A percentile compares a stretch with the other conserved stretches of the same genome.
Conservation (phyloP, 352 stramenopile genomes). For the Pythium utonaiense region DNA sequence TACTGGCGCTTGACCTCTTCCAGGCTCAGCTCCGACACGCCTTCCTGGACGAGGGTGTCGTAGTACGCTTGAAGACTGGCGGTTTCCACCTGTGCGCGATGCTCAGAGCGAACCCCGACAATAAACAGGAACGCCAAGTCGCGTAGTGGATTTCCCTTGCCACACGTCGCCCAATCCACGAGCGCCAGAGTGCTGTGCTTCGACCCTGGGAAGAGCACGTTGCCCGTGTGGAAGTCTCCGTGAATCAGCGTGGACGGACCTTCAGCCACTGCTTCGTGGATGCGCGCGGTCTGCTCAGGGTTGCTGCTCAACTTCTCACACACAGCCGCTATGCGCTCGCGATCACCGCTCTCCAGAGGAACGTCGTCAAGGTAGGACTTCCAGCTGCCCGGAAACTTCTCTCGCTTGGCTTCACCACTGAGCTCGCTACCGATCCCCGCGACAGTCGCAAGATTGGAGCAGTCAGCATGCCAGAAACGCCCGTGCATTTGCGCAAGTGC, state of each 20-base stretch:
- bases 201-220: conserved; percentile 49
- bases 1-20: conserved; percentile 53
- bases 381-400: conserved; percentile 65
- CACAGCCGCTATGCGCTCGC: conserved; percentile 28
- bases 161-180: conserved; percentile 79
- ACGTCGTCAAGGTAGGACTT: conserved; percentile 50
- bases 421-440: conserved; percentile 74
- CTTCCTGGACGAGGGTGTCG: conserved; percentile 25
- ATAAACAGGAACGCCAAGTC: conserved; percentile 85
- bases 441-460: conserved; percentile 35
- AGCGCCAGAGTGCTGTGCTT: conserved; percentile 43
- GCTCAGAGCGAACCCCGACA: conserved; percentile 52
- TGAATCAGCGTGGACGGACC: conserved; percentile 68
- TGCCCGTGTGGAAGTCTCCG: conserved; percentile 80
- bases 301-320: conserved; percentile 50
- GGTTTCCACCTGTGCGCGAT: conserved; percentile 40
- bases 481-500: conserved; percentile 68
- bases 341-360: conserved; percentile 27
- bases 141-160: conserved; percentile 67
- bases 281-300: conserved; percentile 28
- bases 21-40: conserved; percentile 24
- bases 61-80: conserved; percentile 42
- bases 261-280: conserved; percentile 50
- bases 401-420: conserved; percentile 46
- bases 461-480: conserved; percentile 45